phyloP scores from a whole-genome alignment of 805 yeast species.

The Metschnikowia baotianmanensis region DNA sequence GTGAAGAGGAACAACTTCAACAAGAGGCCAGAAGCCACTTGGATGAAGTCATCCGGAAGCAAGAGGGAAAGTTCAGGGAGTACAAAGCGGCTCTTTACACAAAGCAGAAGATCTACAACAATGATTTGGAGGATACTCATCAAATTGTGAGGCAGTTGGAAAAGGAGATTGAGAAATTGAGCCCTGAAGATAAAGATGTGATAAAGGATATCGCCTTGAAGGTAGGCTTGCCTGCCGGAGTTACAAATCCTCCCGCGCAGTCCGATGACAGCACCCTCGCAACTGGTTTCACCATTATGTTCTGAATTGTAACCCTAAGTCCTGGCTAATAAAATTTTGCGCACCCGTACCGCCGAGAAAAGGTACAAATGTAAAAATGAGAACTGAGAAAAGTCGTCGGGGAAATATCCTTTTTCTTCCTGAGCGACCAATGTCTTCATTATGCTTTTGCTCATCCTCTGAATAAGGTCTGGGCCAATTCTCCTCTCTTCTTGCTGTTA shows the following conservation, averaged over 20 bases:
- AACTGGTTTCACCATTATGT: conserved; percentile 17
- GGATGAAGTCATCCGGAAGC: conserved; percentile 39
- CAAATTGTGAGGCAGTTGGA: conserved; percentile 36
- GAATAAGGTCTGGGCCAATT: neutral
- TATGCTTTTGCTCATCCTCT: too few species aligned
- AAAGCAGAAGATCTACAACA: conserved; percentile 55
- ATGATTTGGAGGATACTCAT: conserved; percentile 48
- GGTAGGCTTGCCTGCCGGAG: conserved; percentile 11
- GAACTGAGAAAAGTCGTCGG: conserved; percentile 2
- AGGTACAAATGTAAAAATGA: conserved; percentile 5
- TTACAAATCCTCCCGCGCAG: conserved; percentile 7
- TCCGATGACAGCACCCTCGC: conserved; percentile 16
- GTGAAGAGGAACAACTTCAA: conserved; percentile 27
- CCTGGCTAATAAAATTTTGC: conserved; percentile 6
- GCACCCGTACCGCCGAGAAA: conserved; percentile 14
- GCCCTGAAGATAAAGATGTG: conserved; percentile 16
- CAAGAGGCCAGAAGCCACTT: conserved; percentile 21
- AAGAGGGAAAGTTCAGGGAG: conserved; percentile 57
- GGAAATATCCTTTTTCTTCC: neutral
- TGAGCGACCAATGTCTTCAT: too few species aligned
- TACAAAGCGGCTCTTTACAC: conserved; percentile 58
- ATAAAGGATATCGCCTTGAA: conserved; percentile 15
- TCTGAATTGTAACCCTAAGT: conserved; percentile 8
- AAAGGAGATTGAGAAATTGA: conserved; percentile 17
- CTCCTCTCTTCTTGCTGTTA: neutral